Conservation (phyloP, 2,329 filamentous ascomycete genomes). For the Neofusicoccum ribis region DNA sequence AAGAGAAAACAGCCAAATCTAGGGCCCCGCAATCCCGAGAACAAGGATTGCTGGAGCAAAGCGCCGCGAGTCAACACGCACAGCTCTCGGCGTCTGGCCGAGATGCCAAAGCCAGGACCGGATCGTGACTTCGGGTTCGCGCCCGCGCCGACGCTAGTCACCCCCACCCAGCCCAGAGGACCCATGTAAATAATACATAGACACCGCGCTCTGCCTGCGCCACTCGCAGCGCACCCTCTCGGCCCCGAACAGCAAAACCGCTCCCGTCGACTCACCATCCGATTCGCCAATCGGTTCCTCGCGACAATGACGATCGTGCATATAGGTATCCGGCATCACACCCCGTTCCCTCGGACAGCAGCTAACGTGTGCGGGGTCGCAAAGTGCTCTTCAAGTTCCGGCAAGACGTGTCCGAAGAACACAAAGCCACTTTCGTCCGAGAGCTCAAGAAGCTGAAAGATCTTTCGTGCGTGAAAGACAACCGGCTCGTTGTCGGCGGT, state of each 20-base stretch:
- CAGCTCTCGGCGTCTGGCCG: no score
- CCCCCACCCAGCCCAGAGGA: no score
- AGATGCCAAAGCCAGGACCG: not conserved
- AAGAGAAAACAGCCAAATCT: no score
- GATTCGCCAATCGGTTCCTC: not conserved
- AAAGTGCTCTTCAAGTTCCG: slow-evolving; percentile 28
- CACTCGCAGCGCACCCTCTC: no score
- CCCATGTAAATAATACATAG: no score
- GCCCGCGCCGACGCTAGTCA: not conserved
- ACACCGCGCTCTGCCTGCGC: no score
- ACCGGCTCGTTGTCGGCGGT: slow-evolving; percentile 54
- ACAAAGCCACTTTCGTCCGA: slow-evolving; percentile 47
- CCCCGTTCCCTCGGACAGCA: not conserved
- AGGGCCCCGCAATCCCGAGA: no score
- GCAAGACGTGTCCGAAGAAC: slow-evolving; percentile 35
- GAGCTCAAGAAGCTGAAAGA: slow-evolving; percentile 53
- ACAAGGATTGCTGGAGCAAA: no score
- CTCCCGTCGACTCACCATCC: not conserved
- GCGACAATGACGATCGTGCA: slow-evolving; percentile 10
- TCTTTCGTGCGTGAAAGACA: slow-evolving; percentile 50
- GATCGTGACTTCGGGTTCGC: not conserved
- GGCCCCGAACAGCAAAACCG: not conserved
- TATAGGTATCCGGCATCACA: not conserved
- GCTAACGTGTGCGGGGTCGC: not conserved
- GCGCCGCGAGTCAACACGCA: no score